Evolutionary conservation across 495 filamentous ascomycete species (phyloP), one percentile per base, ranked within the genome.

Genomic region (Gamarada debralockiae): DNA sequence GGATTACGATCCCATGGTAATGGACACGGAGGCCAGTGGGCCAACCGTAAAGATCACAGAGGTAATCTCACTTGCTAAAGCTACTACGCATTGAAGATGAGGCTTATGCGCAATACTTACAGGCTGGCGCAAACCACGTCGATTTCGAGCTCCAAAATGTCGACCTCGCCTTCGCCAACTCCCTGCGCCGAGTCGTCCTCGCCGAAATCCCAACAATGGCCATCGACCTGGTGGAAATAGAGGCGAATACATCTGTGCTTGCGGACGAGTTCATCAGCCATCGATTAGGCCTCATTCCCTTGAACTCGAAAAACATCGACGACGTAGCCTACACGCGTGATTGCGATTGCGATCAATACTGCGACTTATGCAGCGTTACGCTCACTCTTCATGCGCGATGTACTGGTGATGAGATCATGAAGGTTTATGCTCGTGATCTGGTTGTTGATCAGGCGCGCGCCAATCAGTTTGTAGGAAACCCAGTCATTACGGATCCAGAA

Each of bases 261-360:
- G 85, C 93, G 34, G 93, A 98, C 68, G 93, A 98, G 67, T 95
- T 97, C 72, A 82, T 98, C 59, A 82, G 86, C 31, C 93, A 98
- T 72, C 87, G 93, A 21, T 80, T 98, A 3, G 93, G 93, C 25
- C 82, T 98, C 25, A 83, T 97, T 52, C 95, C 95, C 10, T 81
- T 98, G 8, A 85, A 85, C 68, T 85, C 89, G 40, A 84, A 86
- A 53, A 84, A 87, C 63, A 85, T 92, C 66, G 90, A 97, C 45
- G 73, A 82, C 50, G 77, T 97, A 24, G 74, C 84, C 52, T 96
- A 95, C 73, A 86, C 86, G n/a, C 85, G 92, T 50, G 93, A 97
- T 67, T 98, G 93, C 74, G 88, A 92, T 57, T 98, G 93, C 74
- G 92, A 96, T 45, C 81, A 89, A 58, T 86, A 90, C 74, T 98